A percentile compares a stretch with the other conserved stretches of the same genome.
phyloP scores from a whole-genome alignment of 768 basidiomycete species.

The Roridomyces roridus region DNA sequence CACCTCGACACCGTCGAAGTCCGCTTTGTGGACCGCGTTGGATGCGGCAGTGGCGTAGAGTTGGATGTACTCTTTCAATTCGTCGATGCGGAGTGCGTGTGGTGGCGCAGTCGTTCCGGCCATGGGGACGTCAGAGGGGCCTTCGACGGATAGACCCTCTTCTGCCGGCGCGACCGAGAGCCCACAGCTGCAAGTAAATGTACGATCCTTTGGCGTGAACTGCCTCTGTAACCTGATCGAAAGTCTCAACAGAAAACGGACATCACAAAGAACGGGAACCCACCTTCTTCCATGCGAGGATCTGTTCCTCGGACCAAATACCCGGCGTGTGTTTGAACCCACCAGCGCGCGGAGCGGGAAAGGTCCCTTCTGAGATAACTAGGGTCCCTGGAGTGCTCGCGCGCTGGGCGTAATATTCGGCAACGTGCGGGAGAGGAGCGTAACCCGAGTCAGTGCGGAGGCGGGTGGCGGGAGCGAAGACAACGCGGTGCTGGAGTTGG shows the following conservation, averaged over 20 bases:
- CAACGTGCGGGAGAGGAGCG: no score
- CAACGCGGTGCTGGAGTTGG: no score
- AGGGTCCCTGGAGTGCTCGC: slow-evolving; percentile 46
- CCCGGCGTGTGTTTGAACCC: slow-evolving; percentile 52
- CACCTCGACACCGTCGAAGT: slow-evolving; percentile 17
- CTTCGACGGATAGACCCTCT: slow-evolving; percentile 40
- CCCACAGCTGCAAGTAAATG: slow-evolving; percentile 53
- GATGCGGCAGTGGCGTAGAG: slow-evolving; percentile 3
- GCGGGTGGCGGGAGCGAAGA: no score
- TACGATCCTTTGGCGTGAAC: slow-evolving; percentile 56
- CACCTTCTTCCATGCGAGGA: slow-evolving; percentile 31
- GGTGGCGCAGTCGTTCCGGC: slow-evolving; percentile 32
- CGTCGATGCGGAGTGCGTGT: slow-evolving; percentile 25
- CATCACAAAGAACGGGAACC: no score
- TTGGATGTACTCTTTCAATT: slow-evolving; percentile 31
- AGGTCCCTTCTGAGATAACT: slow-evolving; percentile 55
- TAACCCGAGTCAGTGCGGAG: no score
- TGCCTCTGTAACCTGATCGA: slow-evolving; percentile 44
- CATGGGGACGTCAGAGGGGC: slow-evolving; percentile 34
- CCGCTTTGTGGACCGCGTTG: slow-evolving; percentile 24
- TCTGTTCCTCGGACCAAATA: slow-evolving; percentile 55
- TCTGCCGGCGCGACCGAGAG: slow-evolving; percentile 1
- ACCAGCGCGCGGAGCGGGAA: slow-evolving; percentile 37
- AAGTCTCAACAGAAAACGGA: no score
- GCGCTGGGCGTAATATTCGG: slow-evolving; percentile 49